Percentiles rank a stretch among this genome's conserved stretches.
phyloP scores from a whole-genome alignment of 768 basidiomycete genomes.

The Pisolithus albus region DNA sequence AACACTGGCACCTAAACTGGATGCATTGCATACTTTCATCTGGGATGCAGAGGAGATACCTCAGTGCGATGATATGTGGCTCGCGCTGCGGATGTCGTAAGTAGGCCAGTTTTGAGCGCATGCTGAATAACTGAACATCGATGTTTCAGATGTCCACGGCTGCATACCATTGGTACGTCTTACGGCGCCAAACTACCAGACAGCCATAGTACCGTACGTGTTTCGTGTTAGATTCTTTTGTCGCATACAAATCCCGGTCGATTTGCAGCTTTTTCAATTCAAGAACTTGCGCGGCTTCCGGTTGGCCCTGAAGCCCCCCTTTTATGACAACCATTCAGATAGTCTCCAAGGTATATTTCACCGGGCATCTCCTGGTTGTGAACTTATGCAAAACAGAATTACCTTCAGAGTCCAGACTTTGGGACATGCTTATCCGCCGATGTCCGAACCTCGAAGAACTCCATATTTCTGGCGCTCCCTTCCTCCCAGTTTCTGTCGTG shows the following conservation, averaged over 20 bases:
- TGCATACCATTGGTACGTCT: conserved; percentile 55
- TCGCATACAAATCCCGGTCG: not conserved
- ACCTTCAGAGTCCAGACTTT: conserved; percentile 33
- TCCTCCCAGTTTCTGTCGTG: conserved; percentile 38
- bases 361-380: not conserved
- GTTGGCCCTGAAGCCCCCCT: conserved; percentile 51
- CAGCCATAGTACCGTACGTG: conserved; percentile 54
- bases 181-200: conserved; percentile 55
- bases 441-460: conserved; percentile 66
- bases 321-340: conserved; percentile 54
- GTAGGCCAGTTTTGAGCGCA: conserved; percentile 9
- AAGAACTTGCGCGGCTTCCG: conserved; percentile 55
- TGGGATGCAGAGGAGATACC: conserved; percentile 68
- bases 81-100: conserved; percentile 61
- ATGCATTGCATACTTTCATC: conserved; percentile 57
- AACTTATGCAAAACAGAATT: conserved; percentile 16
- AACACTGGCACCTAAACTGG: conserved; percentile 46
- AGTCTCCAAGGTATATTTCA: conserved; percentile 44
- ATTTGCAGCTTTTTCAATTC: conserved; percentile 60
- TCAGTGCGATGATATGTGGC: conserved; percentile 73
- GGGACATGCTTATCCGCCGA: conserved; percentile 63
- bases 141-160: conserved; percentile 51
- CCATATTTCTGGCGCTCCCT: conserved; percentile 32
- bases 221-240: not conserved
- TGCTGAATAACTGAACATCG: not conserved